Base-by-base conservation (phyloP, 148 eudicot genomes). In the Bassia scoparia region DNA sequence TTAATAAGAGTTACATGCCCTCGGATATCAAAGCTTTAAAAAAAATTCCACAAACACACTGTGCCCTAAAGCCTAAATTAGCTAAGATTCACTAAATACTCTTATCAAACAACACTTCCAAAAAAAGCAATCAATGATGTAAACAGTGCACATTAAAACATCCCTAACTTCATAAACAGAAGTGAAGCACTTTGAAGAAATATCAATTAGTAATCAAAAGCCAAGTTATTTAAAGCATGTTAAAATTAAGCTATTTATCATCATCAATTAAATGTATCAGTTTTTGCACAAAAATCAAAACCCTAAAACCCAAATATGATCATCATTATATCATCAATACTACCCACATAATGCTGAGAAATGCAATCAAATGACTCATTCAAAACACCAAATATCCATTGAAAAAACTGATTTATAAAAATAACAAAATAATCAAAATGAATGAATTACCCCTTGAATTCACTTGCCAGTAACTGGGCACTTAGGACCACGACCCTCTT, bases 401-500 rank as follows among this genome's bases (percentile, higher is more conserved):
- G 11, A 7, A 10, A 13, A 3, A 38, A 5, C 1, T n/a, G n/a
- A 24, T 10, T 12, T n/a, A 59, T 0, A 43, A n/a, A 59, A 71
- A 20, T 23, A 5, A 41, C 16, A 4, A 8, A 27, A 18, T 15
- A 9, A 29, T 38, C 27, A 23, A 8, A 59, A 41, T 3, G 6
- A 0, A 52, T 31, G 5, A 13, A 49, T 56, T 87, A 90, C 92
- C 90, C 96, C 96, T 83, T 90, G 96, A 62, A 90, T 90, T 74
- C 92, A 83, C 82, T 86, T 90, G 62, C 96, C 96, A 77, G 91
- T 90, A 27, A 90, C 90, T 75, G 92, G 92, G 52, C 92, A 87
- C 33, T 87, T 87, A 0, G 91, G 95, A 0, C 89, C 91, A 69
- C 86, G 87, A 20, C 95, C 69, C 91, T 87, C 88, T 89, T 90